These are phyloP conservation scores for Phanerochaete sordida DNA, from an alignment of 768 basidiomycete species.

Conservation along the genomic window DNA sequence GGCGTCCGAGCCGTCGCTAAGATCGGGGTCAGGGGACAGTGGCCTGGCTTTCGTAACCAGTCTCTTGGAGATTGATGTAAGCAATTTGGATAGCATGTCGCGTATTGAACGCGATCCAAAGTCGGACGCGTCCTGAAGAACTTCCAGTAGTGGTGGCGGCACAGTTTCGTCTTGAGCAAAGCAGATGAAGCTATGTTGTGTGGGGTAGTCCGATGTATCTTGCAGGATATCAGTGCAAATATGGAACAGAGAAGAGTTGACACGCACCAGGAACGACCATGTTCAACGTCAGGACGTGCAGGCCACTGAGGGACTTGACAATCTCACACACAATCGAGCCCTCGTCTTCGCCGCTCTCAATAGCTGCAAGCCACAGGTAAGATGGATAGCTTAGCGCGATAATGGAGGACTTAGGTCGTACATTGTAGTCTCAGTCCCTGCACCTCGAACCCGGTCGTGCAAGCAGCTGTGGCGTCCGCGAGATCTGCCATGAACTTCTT, in stretches of 20 bases:
- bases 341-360: constrained; percentile 60
- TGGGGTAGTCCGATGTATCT: constrained; percentile 70
- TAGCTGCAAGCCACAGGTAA: constrained; percentile 30
- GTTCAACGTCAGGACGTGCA: constrained; percentile 35
- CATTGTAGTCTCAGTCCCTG: constrained; percentile 40
- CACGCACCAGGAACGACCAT: constrained; percentile 49
- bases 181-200: constrained; percentile 52
- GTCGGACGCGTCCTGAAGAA: constrained; percentile 43
- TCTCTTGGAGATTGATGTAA: constrained; percentile 31
- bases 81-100: constrained; percentile 41
- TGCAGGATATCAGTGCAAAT: not conserved
- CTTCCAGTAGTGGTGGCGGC: constrained; percentile 34
- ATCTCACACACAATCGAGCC: constrained; percentile 55
- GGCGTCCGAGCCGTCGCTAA: not conserved
- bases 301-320: constrained; percentile 26
- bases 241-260: not conserved
- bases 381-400: no score
- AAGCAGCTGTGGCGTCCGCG: constrained; percentile 26
- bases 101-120: constrained; percentile 40
- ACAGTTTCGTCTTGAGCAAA: constrained; percentile 45
- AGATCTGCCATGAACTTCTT: constrained; percentile 57
- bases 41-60: not conserved
- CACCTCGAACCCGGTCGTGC: constrained; percentile 31
- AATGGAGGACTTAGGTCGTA: constrained; percentile 22
- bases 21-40: not conserved